phyloP scores from a whole-genome alignment of 2,329 filamentous ascomycete genomes.

The Venturia carpophila region DNA sequence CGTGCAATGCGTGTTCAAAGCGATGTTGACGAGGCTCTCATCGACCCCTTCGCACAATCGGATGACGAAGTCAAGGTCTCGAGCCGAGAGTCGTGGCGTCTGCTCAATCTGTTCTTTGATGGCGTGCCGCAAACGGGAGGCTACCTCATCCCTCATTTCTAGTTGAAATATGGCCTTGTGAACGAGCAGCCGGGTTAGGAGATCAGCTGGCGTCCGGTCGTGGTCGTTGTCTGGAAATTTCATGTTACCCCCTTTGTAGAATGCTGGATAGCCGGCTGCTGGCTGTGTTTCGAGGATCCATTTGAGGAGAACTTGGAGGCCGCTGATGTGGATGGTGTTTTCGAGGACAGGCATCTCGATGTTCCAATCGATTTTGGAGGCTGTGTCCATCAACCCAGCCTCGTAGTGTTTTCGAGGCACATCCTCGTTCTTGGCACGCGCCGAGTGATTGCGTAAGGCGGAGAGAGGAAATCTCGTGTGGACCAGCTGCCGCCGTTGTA shows the following conservation, averaged over 20 bases:
- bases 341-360: neutral
- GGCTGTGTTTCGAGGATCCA: slow-evolving; percentile 1
- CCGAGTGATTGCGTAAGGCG: neutral
- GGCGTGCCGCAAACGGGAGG: neutral
- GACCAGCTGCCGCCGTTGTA: neutral
- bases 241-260: no score
- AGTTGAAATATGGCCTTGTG: neutral
- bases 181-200: neutral
- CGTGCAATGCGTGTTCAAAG: no score
- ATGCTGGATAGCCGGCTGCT: neutral
- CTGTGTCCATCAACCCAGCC: no score
- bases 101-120: neutral
- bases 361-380: neutral
- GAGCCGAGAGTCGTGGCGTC: no score
- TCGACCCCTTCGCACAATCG: no score
- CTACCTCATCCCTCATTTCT: neutral
- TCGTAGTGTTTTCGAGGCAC: no score
- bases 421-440: no score
- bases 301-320: neutral
- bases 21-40: no score
- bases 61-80: no score
- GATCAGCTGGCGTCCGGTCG: neutral
- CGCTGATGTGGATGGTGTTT: neutral
- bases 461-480: neutral
- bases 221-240: neutral